Percentiles rank a stretch among this genome's conserved stretches.
Conservation (phyloP, 495 filamentous ascomycete species). For the Corynascus novoguineensis region DNA sequence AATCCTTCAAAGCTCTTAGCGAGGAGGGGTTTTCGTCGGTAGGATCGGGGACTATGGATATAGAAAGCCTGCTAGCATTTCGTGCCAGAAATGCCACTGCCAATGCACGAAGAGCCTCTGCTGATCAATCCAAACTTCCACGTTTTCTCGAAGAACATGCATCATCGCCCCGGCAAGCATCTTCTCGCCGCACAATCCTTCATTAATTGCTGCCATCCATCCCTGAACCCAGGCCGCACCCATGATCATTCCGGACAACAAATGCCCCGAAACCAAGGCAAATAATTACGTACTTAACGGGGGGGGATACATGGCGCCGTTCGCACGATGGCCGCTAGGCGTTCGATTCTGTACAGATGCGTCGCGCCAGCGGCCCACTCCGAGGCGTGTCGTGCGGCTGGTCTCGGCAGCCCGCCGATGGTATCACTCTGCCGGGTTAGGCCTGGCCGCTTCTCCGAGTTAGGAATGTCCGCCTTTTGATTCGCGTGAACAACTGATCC, state of each 20-base stretch:
- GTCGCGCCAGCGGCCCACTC: background rate
- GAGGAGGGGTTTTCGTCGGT: background rate
- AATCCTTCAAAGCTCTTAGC: background rate
- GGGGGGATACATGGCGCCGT: background rate
- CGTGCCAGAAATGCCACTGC: too few relatives aligned
- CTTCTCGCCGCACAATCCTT: background rate
- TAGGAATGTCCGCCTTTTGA: background rate
- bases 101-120: too few relatives aligned
- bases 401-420: background rate
- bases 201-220: background rate
- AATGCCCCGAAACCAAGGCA: too few relatives aligned
- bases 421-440: background rate
- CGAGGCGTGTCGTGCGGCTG: constrained; percentile 5
- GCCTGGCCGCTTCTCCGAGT: background rate
- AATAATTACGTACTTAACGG: background rate
- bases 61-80: too few relatives aligned
- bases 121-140: too few relatives aligned
- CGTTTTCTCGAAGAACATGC: too few relatives aligned
- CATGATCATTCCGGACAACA: too few relatives aligned
- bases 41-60: too few relatives aligned
- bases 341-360: constrained; percentile 1
- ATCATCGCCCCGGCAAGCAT: too few relatives aligned
- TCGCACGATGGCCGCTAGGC: constrained; percentile 2
- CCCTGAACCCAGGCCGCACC: background rate
- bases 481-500: background rate